Conservation (phyloP, 2,329 filamentous ascomycete species). For the Cylindrodendrum hubeiense region DNA sequence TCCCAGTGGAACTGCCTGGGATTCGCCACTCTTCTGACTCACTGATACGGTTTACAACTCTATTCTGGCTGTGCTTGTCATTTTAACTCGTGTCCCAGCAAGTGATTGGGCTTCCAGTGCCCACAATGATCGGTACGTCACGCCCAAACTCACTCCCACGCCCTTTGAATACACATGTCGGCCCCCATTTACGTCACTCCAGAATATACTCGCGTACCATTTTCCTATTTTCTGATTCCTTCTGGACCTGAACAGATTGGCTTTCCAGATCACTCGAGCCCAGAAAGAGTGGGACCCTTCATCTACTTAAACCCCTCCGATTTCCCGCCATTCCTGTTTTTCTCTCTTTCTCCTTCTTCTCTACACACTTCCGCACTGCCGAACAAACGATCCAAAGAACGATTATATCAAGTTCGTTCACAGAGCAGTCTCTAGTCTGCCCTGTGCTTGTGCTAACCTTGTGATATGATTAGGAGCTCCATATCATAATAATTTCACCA, state of each 20-base stretch:
- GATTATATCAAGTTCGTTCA: background rate
- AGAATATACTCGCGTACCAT: background rate
- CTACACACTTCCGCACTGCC: background rate
- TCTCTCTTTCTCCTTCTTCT: background rate
- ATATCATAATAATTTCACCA: background rate
- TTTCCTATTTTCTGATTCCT: background rate
- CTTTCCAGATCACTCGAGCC: background rate
- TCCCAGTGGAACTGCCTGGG: too few relatives aligned
- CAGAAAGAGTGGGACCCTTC: background rate
- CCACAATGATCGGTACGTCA: too few relatives aligned
- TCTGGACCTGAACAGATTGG: background rate
- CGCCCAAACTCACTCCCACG: too few relatives aligned
- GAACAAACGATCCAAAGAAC: background rate
- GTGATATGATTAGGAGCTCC: too few relatives aligned
- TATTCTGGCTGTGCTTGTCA: too few relatives aligned
- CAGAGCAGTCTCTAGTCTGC: too few relatives aligned
- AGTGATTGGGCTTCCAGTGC: too few relatives aligned
- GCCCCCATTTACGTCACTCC: background rate
- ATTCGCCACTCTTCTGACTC: too few relatives aligned
- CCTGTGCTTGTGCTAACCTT: too few relatives aligned
- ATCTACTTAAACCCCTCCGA: background rate
- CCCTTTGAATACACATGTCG: too few relatives aligned
- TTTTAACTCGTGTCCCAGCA: too few relatives aligned
- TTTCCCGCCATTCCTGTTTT: background rate
- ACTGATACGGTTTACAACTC: too few relatives aligned